Evolutionary conservation across 768 basidiomycete species (phyloP), one percentile per base, ranked within the genome.

Genomic region (Russula sp.): DNA sequence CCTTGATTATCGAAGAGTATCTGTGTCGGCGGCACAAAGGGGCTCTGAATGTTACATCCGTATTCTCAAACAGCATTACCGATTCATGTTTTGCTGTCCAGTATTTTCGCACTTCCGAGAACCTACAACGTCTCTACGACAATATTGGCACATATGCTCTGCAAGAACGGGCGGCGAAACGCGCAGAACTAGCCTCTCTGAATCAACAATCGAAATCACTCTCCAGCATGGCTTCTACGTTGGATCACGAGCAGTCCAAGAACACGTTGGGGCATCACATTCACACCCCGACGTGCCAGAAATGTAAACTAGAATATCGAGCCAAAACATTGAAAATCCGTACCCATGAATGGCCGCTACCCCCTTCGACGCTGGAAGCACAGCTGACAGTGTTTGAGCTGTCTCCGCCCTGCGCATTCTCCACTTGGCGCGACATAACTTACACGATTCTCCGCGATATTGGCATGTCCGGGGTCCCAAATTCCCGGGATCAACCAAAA

Each of bases 391-490:
- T 60, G 20, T 60, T 60, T n/a, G 59, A 60, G 35, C 59, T 60
- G 22, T 34, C 18, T 14, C 35, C 32, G 22, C 59, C 59, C 14
- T 11, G 13, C 10, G 27, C 35, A 3, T 60, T 60, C 27, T 39
- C 59, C 34, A 20, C 20, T 10, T 60, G 59, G 59, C 27, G 59
- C 7, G 49, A 32, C 34, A 53, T 51, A n/a, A 60, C 59, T 34
- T 51, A 37, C 51, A 40, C 1, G 48, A 60, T 60, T 34, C 59
- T 60, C 18, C 37, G 20, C 32, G 59, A 60, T n/a, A 34, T 60
- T 16, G 35, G 32, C 10, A 8, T 31, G 7, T 82, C 56, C 74
- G 71, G n/a, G 77, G 7, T 31, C 83, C 56, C 69, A 71, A 18
- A 61, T 68, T 11, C 70, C 70, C 40, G 40, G 10, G 35, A 37